Evolutionary conservation across 2,329 filamentous ascomycete species (phyloP).

Genomic region (Penicillium sp.): DNA sequence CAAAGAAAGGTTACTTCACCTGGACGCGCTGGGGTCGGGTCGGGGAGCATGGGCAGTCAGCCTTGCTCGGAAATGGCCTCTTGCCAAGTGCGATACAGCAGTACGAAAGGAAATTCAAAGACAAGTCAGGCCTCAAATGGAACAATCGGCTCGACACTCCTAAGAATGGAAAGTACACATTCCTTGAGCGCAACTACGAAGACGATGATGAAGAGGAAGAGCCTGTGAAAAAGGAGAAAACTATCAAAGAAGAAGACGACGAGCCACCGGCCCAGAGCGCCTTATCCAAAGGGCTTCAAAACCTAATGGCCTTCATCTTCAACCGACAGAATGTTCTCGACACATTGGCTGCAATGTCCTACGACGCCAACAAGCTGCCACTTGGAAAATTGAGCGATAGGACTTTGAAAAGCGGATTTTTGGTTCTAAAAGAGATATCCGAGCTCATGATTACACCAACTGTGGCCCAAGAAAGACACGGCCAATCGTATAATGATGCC

Average conservation of each 20-base stretch:
- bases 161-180: slow-evolving; percentile 67
- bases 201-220: slow-evolving; percentile 56
- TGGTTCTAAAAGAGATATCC: slow-evolving; percentile 72
- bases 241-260: slow-evolving; percentile 35
- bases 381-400: slow-evolving; percentile 79
- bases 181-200: slow-evolving; percentile 75
- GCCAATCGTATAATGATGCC: slow-evolving; percentile 39
- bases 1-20: slow-evolving; percentile 48
- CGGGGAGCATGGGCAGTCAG: slow-evolving; percentile 51
- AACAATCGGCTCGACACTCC: slow-evolving; percentile 47
- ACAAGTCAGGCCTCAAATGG: slow-evolving; percentile 55
- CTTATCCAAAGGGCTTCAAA: slow-evolving; percentile 60
- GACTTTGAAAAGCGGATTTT: slow-evolving; percentile 72
- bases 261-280: slow-evolving; percentile 52
- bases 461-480: slow-evolving; percentile 49
- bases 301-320: slow-evolving; percentile 79
- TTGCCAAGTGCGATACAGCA: slow-evolving; percentile 41
- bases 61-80: slow-evolving; percentile 39
- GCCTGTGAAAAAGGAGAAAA: slow-evolving; percentile 32
- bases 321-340: slow-evolving; percentile 69
- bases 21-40: slow-evolving; percentile 85
- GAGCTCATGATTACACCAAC: slow-evolving; percentile 59
- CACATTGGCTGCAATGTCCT: slow-evolving; percentile 46
- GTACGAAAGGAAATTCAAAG: slow-evolving; percentile 58
- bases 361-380: slow-evolving; percentile 66